Percentiles rank a stretch among this genome's conserved stretches.
phyloP scores from a whole-genome alignment of 441 rosid genomes.

The Gossypium trilobum region DNA sequence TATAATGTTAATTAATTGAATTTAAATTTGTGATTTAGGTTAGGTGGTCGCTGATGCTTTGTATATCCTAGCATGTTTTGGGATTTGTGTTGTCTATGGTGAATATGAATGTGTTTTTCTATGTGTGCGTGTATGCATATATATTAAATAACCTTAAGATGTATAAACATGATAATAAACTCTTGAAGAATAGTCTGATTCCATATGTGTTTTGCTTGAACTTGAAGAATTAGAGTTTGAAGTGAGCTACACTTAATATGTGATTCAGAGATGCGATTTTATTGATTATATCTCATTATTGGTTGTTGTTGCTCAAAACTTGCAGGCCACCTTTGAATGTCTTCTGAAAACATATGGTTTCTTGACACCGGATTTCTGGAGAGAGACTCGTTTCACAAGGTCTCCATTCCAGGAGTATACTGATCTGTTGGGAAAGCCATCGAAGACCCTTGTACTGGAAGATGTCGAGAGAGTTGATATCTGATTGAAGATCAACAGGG shows the following conservation, averaged over 20 bases:
- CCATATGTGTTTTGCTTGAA: neutral
- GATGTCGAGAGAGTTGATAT: constrained; percentile 24
- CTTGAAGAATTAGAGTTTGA: neutral
- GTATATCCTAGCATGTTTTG: neutral
- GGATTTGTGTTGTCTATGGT: neutral
- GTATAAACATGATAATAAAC: neutral
- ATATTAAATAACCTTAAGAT: neutral
- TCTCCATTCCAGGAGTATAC: constrained; percentile 54
- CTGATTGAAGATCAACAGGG: neutral
- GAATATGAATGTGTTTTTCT: too few species aligned
- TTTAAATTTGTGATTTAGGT: neutral
- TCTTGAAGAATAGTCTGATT: neutral
- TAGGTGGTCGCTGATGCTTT: neutral
- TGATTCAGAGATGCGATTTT: neutral
- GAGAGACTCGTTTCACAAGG: constrained; percentile 39
- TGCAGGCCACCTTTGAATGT: constrained; percentile 52
- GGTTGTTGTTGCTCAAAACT: neutral
- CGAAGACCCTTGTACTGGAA: constrained; percentile 30
- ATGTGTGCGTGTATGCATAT: too few species aligned
- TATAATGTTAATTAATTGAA: neutral
- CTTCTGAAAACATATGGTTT: constrained; percentile 51
- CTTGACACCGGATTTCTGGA: constrained; percentile 61
- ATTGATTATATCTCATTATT: neutral
- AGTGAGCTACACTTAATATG: neutral
- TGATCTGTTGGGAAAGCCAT: constrained; percentile 38